Percentiles rank a stretch among this genome's conserved stretches.
Evolutionary conservation across 345 rosid species (phyloP).

Genomic region (Arabidopsis thaliana): DNA sequence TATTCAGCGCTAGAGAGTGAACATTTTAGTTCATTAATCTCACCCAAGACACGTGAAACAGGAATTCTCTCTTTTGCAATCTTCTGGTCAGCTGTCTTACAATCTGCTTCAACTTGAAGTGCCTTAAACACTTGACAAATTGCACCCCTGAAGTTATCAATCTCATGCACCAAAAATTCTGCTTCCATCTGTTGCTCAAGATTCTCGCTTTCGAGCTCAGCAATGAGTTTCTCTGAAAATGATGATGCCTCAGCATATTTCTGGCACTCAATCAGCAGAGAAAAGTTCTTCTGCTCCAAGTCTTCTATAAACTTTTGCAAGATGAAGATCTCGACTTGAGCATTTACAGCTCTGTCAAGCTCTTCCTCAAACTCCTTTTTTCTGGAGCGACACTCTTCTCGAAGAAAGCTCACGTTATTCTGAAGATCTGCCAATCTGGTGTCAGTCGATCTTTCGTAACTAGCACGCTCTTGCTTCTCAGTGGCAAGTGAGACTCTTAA

Average conservation of each 20-base stretch:
- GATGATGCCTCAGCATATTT: constrained; percentile 75
- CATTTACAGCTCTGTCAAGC: constrained; percentile 79
- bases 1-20: constrained; percentile 57
- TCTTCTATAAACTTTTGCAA: constrained; percentile 78
- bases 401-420: constrained; percentile 64
- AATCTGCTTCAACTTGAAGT: constrained; percentile 61
- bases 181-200: constrained; percentile 76
- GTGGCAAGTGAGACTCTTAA: constrained; percentile 60
- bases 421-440: constrained; percentile 72
- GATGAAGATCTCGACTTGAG: constrained; percentile 81
- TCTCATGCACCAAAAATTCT: constrained; percentile 69
- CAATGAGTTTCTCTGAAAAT: constrained; percentile 67
- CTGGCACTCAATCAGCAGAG: constrained; percentile 72
- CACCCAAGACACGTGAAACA: constrained; percentile 59
- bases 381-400: constrained; percentile 70
- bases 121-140: constrained; percentile 69
- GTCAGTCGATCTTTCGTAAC: constrained; percentile 66
- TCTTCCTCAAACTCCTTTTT: constrained; percentile 92
- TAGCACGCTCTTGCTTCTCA: constrained; percentile 71
- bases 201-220: constrained; percentile 80
- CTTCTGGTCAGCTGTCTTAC: constrained; percentile 38
- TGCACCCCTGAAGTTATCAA: constrained; percentile 63
- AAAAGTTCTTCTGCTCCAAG: constrained; percentile 72
- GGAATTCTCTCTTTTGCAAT: constrained; percentile 54
- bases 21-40: constrained; percentile 60